Evolutionary conservation across 169 alveolate genomes (phyloP).

Genomic region (Cryptosporidium viatorum): DNA sequence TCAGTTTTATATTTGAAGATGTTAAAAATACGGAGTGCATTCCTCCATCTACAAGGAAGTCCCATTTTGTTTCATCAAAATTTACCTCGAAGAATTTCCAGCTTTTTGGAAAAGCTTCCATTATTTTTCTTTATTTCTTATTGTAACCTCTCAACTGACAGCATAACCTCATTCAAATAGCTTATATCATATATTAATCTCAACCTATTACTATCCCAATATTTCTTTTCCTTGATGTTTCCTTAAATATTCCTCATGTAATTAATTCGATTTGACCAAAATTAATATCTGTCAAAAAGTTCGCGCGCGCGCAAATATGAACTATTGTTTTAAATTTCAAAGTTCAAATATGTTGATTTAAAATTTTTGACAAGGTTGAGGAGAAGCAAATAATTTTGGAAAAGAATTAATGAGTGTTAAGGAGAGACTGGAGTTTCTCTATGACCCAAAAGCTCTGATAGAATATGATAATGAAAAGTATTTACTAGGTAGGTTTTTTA

Average conservation of each 20-base stretch:
- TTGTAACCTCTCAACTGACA: background rate
- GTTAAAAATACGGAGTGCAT: slow-evolving; percentile 50
- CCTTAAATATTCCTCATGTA: background rate
- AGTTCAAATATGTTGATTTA: too few relatives aligned
- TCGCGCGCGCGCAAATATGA: background rate
- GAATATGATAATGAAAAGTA: slow-evolving; percentile 72
- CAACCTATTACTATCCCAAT: background rate
- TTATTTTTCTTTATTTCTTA: background rate
- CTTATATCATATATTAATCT: background rate
- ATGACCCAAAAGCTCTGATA: slow-evolving; percentile 53
- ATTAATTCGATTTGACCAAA: too few relatives aligned
- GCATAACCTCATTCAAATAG: background rate
- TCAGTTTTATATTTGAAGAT: slow-evolving; percentile 10
- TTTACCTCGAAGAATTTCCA: slow-evolving; percentile 25
- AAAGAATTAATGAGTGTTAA: slow-evolving; percentile 9
- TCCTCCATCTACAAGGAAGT: slow-evolving; percentile 48
- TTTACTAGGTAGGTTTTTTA: slow-evolving; percentile 48
- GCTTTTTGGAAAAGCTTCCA: slow-evolving; percentile 2
- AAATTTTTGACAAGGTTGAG: background rate
- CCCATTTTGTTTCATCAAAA: slow-evolving; percentile 9
- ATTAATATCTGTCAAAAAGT: background rate
- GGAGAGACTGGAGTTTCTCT: slow-evolving; percentile 67
- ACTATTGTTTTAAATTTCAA: background rate
- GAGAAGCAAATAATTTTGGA: background rate
- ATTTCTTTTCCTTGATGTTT: background rate